Base-by-base conservation (phyloP, 2,329 filamentous ascomycete genomes). In the Neonectria magnoliae region DNA sequence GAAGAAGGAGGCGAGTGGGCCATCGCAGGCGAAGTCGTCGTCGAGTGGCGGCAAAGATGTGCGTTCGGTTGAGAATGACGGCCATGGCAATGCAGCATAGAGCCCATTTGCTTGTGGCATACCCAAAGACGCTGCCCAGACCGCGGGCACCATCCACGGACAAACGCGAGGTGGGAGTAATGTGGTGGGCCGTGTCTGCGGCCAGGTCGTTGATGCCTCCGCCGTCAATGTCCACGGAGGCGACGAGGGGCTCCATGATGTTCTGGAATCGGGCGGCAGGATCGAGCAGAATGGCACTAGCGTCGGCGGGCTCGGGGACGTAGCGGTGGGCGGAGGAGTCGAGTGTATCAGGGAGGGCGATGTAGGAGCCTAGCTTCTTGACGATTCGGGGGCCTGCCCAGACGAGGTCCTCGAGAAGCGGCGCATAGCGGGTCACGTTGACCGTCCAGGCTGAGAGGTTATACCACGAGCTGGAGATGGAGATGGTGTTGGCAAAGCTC, bases 91-190 rank as follows among this genome's bases (percentile, higher is more conserved):
- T 90, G 73, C 94, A 98, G 57, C 91, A 90, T 62, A 98, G 82
- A 1, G 95, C 94, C 96, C 96, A 98, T 78, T 92, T 92, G 79
- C 93, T 97, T 1, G 93, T 97, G 47, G 94, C 85, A 79, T 98
- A 99, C 72, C 90, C 92, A 79, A 98, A 94, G 63, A 98, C 89
- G 66, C 93, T 94, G 48, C 93, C 92, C 47, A 98, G 84, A 47
- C 92, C 93, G 75, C 90, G 88, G 2, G 85, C 82, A 25, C 87
- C 81, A 70, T 90, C 88, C 68, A 88, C 77, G 6, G 87, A 85
- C 66, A 90, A 82, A 33, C 82, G 81, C 7, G 84, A 83, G 38
- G 73, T 66, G 29, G 71, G 66, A n/a, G 70, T 56, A 29, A 68
- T 64, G 18, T 68, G 22, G 22, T 71, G 68, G 41, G 62, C 69